Evolutionary conservation across 768 basidiomycete genomes (phyloP), one percentile per base, ranked within the genome.

Genomic region (Omphalotus guepiniiformis): DNA sequence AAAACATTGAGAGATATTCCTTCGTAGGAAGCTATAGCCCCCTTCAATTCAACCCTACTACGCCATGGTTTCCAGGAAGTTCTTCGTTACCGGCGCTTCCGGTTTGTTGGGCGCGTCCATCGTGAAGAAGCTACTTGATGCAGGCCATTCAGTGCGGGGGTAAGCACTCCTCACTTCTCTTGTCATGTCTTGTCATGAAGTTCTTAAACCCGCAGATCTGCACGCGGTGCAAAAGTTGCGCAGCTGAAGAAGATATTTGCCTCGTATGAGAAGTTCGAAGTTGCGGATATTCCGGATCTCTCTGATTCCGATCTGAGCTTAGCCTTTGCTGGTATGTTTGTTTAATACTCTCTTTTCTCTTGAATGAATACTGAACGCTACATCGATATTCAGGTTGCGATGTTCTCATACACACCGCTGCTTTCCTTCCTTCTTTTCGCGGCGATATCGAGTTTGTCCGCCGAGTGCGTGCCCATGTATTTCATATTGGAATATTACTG

Each of bases 321-420:
- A 16, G 25, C 30, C n/a, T 40, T 49, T 23, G 11, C 35, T 32
- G 48, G 48, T 37, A 40, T n/a, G 44, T 9, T 6, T 13, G 29
- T 1, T n/a, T n/a, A n/a, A n/a, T n/a, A n/a, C n/a, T n/a, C n/a
- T n/a, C n/a, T n/a, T n/a, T n/a, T n/a, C n/a, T n/a, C n/a, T n/a
- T n/a, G n/a, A n/a, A n/a, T n/a, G 30, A 34, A 16, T n/a, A 16
- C 30, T 9, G 30, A 16, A 9, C 11, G n/a, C 30, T 9, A 34
- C n/a, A 71, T 25, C 69, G 66, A 7, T 66, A 72, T 49, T 65
- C 69, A 58, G 71, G 64, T 2, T 65, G 73, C 16, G 65, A 69
- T 23, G 73, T 62, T 2, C 60, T 76, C 39, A 55, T 55, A 16
- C 68, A 70, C 51, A 58, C 56, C 12, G 66, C 64, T 6, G 63